Conservation (phyloP, 148 eudicot genomes). For the Mesembryanthemum crystallinum region DNA sequence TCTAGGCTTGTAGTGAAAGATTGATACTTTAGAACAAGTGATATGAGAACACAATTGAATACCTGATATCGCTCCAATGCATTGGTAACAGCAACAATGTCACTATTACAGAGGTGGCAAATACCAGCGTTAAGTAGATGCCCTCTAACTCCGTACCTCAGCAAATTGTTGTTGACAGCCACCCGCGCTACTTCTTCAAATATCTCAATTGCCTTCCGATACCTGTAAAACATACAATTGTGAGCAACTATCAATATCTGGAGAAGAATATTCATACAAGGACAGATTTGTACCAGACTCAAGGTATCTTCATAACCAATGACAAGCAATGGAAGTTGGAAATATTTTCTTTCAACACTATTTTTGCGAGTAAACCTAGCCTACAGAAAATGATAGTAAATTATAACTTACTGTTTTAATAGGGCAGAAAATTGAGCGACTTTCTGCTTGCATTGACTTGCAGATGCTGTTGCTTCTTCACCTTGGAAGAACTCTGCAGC, state of each 20-base stretch:
- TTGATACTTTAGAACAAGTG: not conserved
- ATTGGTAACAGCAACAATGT: conserved; percentile 49
- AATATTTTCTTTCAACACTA: not conserved
- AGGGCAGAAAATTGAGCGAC: conserved; percentile 57
- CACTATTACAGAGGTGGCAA: conserved; percentile 82
- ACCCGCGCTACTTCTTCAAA: conserved; percentile 67
- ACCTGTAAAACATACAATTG: too few relatives aligned
- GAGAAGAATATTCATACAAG: too few relatives aligned
- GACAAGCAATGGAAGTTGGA: too few relatives aligned
- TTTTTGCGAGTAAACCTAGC: not conserved
- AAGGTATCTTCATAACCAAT: too few relatives aligned
- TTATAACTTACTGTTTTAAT: conserved; percentile 44
- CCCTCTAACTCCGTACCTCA: conserved; percentile 73
- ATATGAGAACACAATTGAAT: conserved; percentile 4
- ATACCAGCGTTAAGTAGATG: conserved; percentile 86
- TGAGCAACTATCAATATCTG: too few relatives aligned
- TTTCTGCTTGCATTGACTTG: conserved; percentile 70
- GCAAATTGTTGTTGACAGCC: conserved; percentile 52
- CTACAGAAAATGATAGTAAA: not conserved
- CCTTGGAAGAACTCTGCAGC: conserved; percentile 54
- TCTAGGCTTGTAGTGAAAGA: not conserved
- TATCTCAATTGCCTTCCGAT: conserved; percentile 56
- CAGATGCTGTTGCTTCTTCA: conserved; percentile 54
- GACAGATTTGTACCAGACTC: too few relatives aligned
- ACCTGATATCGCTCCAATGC: conserved; percentile 76